Percentiles rank a stretch among this genome's conserved stretches.
These are phyloP conservation scores for Prunus yedoensis DNA, from an alignment of 331 rosid species.

Conservation along the genomic window DNA sequence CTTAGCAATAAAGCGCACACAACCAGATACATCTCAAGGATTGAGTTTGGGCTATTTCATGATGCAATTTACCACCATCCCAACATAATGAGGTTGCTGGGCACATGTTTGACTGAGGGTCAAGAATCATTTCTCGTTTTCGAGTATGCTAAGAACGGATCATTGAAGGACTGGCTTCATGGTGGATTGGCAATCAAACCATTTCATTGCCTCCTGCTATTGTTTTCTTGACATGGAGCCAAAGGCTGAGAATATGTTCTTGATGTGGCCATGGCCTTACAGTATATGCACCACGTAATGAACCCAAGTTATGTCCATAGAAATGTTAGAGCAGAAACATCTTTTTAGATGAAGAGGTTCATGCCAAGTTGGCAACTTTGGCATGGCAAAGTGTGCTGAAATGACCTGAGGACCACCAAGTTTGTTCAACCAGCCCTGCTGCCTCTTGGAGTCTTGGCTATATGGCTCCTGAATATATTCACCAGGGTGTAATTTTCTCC, in stretches of 20 bases:
- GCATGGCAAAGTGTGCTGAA: constrained; percentile 63
- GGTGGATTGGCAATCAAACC: constrained; percentile 93
- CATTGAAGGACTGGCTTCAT: constrained; percentile 92
- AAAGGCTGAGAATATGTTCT: constrained; percentile 76
- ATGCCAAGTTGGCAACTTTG: constrained; percentile 80
- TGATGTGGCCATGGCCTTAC: constrained; percentile 72
- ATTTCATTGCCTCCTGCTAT: constrained; percentile 85
- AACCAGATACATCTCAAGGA: constrained; percentile 38
- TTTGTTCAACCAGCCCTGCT: constrained; percentile 46
- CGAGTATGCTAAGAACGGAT: constrained; percentile 82
- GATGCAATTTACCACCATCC: constrained; percentile 68
- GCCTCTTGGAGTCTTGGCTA: constrained; percentile 65
- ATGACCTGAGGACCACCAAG: constrained; percentile 44
- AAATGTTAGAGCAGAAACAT: constrained; percentile 80
- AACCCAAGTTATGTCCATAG: constrained; percentile 69
- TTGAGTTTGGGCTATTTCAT: constrained; percentile 56
- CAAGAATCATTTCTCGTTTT: constrained; percentile 61
- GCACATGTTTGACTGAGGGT: constrained; percentile 53
- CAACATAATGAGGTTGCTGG: constrained; percentile 65
- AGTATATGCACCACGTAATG: constrained; percentile 79
- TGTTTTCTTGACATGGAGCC: constrained; percentile 93
- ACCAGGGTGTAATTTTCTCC: constrained; percentile 68
- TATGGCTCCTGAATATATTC: constrained; percentile 78
- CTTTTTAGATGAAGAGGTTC: constrained; percentile 88
- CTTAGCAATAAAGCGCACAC: constrained; percentile 60